phyloP scores from a whole-genome alignment of 164 flowering plant genomes.

The Protea cynaroides region DNA sequence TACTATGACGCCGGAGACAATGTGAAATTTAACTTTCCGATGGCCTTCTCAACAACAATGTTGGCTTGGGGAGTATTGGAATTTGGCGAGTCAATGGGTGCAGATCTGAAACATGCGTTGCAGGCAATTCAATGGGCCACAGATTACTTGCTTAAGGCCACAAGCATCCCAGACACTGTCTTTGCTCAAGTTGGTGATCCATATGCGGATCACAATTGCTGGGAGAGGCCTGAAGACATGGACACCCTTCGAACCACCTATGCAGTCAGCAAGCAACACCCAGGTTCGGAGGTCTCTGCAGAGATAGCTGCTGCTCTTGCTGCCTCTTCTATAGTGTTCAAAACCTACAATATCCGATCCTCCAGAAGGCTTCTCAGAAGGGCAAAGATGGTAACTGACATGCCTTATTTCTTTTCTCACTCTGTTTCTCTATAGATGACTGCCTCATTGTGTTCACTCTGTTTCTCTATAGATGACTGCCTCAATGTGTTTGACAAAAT shows the following conservation, averaged over 20 bases:
- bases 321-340: slow-evolving; percentile 51
- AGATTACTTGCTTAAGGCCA: slow-evolving; percentile 71
- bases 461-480: no score
- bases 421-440: no score
- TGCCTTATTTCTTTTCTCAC: background rate
- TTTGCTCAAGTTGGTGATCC: slow-evolving; percentile 68
- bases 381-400: slow-evolving; percentile 31
- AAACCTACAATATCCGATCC: slow-evolving; percentile 26
- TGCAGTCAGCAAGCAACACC: slow-evolving; percentile 15
- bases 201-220: slow-evolving; percentile 47
- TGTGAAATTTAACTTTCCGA: slow-evolving; percentile 74
- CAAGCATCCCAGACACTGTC: slow-evolving; percentile 35
- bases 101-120: slow-evolving; percentile 38
- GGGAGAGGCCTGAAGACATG: slow-evolving; percentile 92
- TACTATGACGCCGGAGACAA: slow-evolving; percentile 91
- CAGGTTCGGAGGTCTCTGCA: slow-evolving; percentile 69
- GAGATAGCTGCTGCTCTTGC: slow-evolving; percentile 82
- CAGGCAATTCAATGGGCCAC: slow-evolving; percentile 69
- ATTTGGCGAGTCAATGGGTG: slow-evolving; percentile 42
- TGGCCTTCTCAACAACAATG: slow-evolving; percentile 78
- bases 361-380: slow-evolving; percentile 37
- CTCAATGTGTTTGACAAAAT: no score
- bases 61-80: slow-evolving; percentile 72
- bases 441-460: no score
- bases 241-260: slow-evolving; percentile 47